A percentile compares a stretch with the other conserved stretches of the same genome.
phyloP scores from a whole-genome alignment of 768 basidiomycete genomes.

The Coprinopsis sp. region DNA sequence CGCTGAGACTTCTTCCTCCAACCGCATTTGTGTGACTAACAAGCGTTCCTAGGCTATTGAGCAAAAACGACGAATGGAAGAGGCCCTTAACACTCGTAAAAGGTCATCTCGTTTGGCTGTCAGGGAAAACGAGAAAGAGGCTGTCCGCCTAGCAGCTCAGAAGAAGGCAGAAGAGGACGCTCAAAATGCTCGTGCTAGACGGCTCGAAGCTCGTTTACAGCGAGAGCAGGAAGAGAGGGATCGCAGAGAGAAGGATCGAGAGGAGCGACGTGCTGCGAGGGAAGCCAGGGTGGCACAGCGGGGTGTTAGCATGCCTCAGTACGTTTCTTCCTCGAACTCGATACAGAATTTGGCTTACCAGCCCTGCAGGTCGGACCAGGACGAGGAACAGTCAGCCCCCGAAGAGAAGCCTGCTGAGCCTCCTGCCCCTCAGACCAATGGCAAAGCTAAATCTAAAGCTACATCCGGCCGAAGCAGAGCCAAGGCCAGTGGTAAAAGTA shows the following conservation, averaged over 20 bases:
- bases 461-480: not conserved
- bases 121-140: slow-evolving; percentile 76
- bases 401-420: not conserved
- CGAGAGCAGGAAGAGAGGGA: slow-evolving; percentile 54
- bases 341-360: not conserved
- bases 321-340: not conserved
- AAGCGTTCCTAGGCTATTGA: slow-evolving; percentile 25
- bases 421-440: not conserved
- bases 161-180: slow-evolving; percentile 64
- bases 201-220: slow-evolving; percentile 52
- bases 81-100: slow-evolving; percentile 80
- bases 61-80: slow-evolving; percentile 58
- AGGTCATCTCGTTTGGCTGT: slow-evolving; percentile 85
- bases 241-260: slow-evolving; percentile 55
- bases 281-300: slow-evolving; percentile 32
- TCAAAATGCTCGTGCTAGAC: slow-evolving; percentile 57
- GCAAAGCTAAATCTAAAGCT: not conserved
- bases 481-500: not conserved
- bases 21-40: not conserved
- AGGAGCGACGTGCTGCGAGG: slow-evolving; percentile 46
- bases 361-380: slow-evolving; percentile 1
- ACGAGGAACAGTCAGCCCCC: slow-evolving; percentile 3
- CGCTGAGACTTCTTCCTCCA: slow-evolving; percentile 13
- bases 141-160: slow-evolving; percentile 55
- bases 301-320: not conserved